Conservation (phyloP, 129 eudicot genomes). For the Pittosporum tobira region DNA sequence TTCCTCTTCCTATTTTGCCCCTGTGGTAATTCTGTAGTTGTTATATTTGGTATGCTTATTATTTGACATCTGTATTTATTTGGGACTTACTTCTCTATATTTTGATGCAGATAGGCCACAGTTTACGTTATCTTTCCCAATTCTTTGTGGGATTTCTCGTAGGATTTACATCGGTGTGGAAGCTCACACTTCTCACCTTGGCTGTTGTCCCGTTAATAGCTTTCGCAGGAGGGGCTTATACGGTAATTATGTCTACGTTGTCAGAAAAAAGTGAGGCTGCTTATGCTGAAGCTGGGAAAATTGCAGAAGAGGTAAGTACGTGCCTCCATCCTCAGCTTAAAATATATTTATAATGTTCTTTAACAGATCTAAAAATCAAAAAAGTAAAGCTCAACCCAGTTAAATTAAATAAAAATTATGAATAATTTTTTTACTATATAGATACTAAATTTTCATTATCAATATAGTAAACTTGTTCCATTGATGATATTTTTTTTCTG, state of each 20-base stretch:
- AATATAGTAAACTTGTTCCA: background rate
- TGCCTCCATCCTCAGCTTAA: background rate
- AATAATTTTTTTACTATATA: too few relatives aligned
- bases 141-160: slow-evolving; percentile 57
- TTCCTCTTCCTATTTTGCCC: background rate
- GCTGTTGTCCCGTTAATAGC: slow-evolving; percentile 81
- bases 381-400: too few relatives aligned
- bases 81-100: slow-evolving; percentile 7
- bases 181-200: slow-evolving; percentile 66
- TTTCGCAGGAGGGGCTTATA: slow-evolving; percentile 70
- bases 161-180: slow-evolving; percentile 73
- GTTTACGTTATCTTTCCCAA: slow-evolving; percentile 64
- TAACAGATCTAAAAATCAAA: background rate
- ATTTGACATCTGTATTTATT: background rate
- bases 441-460: background rate
- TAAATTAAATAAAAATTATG: too few relatives aligned
- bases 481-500: background rate
- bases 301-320: slow-evolving; percentile 64
- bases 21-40: slow-evolving; percentile 1
- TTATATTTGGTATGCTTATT: background rate
- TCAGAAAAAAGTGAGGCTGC: slow-evolving; percentile 82
- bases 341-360: background rate
- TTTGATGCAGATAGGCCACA: slow-evolving; percentile 56
- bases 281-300: slow-evolving; percentile 79
- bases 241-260: slow-evolving; percentile 60